Evolutionary conservation across 1,139 yeast species (phyloP).

Genomic region (Hyphopichia fennica): DNA sequence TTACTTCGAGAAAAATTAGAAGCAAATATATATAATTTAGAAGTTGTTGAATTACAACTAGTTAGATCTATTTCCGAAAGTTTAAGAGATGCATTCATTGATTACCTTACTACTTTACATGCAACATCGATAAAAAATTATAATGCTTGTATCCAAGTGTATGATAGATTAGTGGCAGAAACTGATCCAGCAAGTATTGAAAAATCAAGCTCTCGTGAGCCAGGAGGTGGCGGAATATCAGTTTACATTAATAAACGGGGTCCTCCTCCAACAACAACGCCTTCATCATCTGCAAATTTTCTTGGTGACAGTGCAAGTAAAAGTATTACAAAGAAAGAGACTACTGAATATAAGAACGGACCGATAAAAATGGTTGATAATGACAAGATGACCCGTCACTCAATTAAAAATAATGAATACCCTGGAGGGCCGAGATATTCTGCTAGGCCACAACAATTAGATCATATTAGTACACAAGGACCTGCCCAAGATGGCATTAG

Average conservation of each 20-base stretch:
- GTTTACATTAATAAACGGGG: neutral
- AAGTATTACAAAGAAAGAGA: neutral
- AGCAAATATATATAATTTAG: constrained; percentile 47
- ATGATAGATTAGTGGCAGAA: constrained; percentile 8
- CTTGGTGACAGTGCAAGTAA: neutral
- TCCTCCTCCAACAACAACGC: neutral
- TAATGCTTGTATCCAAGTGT: constrained; percentile 34
- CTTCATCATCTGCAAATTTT: neutral
- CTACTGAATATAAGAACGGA: neutral
- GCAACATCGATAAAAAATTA: constrained; percentile 27
- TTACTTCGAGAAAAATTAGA: constrained; percentile 50
- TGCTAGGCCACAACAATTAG: neutral
- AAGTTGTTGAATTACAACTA: constrained; percentile 52
- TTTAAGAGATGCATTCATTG: constrained; percentile 44
- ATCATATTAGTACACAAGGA: neutral
- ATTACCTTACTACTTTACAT: constrained; percentile 40
- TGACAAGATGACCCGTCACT: neutral
- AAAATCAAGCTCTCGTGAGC: neutral
- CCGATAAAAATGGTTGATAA: neutral
- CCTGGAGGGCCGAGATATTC: neutral
- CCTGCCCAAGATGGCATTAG: neutral
- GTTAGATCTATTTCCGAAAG: constrained; percentile 45
- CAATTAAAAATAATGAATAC: neutral
- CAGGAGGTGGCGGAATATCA: neutral
- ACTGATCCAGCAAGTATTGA: neutral